Base-by-base conservation (phyloP, 306 rosid species). In the Trifolium fragiferum region DNA sequence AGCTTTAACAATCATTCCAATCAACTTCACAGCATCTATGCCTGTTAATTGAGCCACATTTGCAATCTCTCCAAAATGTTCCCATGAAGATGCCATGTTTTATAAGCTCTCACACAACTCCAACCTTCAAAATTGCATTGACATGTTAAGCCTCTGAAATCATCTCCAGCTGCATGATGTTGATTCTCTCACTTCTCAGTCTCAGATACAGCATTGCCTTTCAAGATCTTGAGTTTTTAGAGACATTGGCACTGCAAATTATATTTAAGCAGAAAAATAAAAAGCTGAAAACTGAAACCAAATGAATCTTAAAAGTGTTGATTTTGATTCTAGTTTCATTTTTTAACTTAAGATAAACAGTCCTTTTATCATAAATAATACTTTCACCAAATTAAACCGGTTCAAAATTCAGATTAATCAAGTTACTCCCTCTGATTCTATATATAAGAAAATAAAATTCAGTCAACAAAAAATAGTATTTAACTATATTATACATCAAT, bases 41-140 rank as follows among this genome's bases (percentile, higher is more conserved):
- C 99, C 99, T 9, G 97, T 85, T 62, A 94, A 79, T 62, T 94
- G 99, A 46, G 97, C 96, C 54, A 94, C 89, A 85, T 84, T 94
- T 16, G 99, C 99, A 37, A 92, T 57, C 7, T 92, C 97, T 63
- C 99, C 99, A 70, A 92, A 73, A 41, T 83, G 78, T 2, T 90
- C 98, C 95, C 98, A 92, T 59, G 92, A 70, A 37, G 94, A 79
- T 82, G 89, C 93, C 96, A 86, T 88, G 62, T 70, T 75, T 15
- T 76, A 27, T 72, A 10, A 75, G n/a, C 68, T 46, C 68, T 46
- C 73, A 53, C 64, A 68, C 61, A 76, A 8, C 46, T 75, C 46
- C 79, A 59, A 57, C 38, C 58, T 23, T n/a, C 14, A 10, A 75
- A 65, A n/a, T 8, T 10, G 10, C 10, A 62, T 37, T 30, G 33